These are phyloP conservation scores for Scenedesmus sp. DNA, from an alignment of 163 green algal species.

Conservation along the genomic window DNA sequence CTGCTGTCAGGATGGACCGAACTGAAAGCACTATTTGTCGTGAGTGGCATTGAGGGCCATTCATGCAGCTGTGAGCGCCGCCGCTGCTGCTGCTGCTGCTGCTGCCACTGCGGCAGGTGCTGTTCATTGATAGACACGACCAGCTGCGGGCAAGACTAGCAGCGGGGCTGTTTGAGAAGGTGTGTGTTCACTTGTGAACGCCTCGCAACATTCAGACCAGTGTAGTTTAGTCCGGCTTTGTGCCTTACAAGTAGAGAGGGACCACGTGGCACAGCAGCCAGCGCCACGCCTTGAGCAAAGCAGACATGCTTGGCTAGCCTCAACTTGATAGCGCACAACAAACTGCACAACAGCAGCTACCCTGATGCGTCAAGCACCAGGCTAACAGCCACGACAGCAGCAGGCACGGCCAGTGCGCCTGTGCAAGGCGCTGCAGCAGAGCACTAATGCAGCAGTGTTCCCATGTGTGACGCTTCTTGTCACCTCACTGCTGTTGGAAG, in stretches of 20 bases:
- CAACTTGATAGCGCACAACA: not conserved
- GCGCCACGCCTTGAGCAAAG: too few species aligned
- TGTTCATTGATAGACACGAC: conserved; percentile 67
- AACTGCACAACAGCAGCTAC: not conserved
- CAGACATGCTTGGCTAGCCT: too few species aligned
- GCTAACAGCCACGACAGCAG: too few species aligned
- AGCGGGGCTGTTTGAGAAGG: conserved; percentile 66
- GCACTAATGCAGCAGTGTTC: not conserved
- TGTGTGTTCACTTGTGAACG: conserved; percentile 18
- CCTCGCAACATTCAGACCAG: not conserved
- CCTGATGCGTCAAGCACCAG: too few species aligned
- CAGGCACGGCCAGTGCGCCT: too few species aligned
- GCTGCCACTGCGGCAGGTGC: not conserved
- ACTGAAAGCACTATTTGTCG: not conserved
- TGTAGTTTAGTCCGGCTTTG: not conserved
- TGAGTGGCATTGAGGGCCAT: not conserved
- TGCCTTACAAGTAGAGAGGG: not conserved
- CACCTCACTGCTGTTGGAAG: not conserved
- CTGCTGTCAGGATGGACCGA: not conserved
- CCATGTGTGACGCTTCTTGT: too few species aligned
- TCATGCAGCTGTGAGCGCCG: not conserved
- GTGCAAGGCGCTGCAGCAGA: conserved; percentile 14
- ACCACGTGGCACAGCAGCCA: not conserved
- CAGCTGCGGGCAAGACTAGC: conserved; percentile 64
- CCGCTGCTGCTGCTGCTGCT: not conserved